These are phyloP conservation scores for Aspergillus aculeatinus DNA, from an alignment of 2,329 filamentous ascomycete genomes.

Conservation along the genomic window DNA sequence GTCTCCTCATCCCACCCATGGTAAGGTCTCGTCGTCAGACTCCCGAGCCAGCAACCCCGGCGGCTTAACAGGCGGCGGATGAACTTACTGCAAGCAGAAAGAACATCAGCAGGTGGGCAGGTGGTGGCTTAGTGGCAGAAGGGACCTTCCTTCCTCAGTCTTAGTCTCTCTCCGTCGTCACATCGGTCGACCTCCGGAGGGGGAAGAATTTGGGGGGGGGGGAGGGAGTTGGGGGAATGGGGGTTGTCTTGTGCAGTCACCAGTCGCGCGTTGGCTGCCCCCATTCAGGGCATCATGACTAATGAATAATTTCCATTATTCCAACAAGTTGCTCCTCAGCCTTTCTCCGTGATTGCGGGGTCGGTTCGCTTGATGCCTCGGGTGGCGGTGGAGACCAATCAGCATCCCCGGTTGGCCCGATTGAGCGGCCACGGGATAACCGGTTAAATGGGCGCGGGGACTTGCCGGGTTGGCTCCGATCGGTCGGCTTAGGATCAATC, in stretches of 20 bases:
- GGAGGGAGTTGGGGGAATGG: background rate
- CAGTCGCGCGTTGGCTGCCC: background rate
- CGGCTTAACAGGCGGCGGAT: constrained; percentile 1
- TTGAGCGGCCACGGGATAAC: constrained; percentile 21
- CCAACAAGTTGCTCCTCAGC: background rate
- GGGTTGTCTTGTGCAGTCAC: background rate
- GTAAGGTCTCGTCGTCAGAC: background rate
- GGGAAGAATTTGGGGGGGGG: background rate
- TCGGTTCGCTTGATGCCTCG: constrained; percentile 21
- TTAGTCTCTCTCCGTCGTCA: background rate
- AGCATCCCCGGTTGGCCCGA: constrained; percentile 16
- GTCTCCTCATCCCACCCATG: background rate
- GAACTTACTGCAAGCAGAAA: constrained; percentile 6
- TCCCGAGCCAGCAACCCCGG: background rate
- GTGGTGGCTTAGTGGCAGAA: background rate
- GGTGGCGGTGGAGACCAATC: constrained; percentile 21
- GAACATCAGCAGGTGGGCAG: background rate
- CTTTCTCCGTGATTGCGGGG: constrained; percentile 17
- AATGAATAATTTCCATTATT: background rate
- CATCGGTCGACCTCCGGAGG: constrained; percentile 1
- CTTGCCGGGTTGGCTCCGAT: constrained; percentile 15
- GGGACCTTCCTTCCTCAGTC: background rate
- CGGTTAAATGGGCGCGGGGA: constrained; percentile 25
- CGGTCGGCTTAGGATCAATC: constrained; percentile 14
- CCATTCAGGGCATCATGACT: background rate